phyloP scores from a whole-genome alignment of 208 protist genomes.

The Crithidia acanthocephali region DNA sequence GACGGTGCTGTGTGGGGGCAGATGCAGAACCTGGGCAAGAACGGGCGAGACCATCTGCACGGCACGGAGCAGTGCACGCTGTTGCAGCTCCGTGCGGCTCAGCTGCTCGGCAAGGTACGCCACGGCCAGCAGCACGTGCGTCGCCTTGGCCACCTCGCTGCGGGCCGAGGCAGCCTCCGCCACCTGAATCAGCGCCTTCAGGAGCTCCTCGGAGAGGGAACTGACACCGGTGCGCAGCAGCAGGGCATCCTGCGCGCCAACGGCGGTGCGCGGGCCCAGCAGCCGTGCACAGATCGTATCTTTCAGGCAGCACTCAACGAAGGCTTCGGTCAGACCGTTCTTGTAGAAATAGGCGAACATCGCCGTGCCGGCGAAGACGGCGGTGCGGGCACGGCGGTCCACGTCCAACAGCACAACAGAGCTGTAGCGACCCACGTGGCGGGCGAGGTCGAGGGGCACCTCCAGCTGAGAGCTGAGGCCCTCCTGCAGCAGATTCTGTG shows the following conservation, averaged over 20 bases:
- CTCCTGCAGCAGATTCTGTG: constrained; percentile 47
- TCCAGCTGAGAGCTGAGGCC: constrained; percentile 40
- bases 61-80: constrained; percentile 54
- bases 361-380: constrained; percentile 48
- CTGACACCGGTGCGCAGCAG: constrained; percentile 34
- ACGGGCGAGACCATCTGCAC: constrained; percentile 67
- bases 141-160: constrained; percentile 52
- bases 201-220: constrained; percentile 44
- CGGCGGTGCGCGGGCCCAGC: constrained; percentile 56
- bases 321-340: constrained; percentile 54
- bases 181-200: constrained; percentile 59
- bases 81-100: constrained; percentile 20
- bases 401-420: constrained; percentile 62
- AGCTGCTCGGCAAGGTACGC: constrained; percentile 40
- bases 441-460: constrained; percentile 65
- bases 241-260: constrained; percentile 39
- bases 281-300: constrained; percentile 60
- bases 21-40: constrained; percentile 62
- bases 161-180: constrained; percentile 58
- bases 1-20: constrained; percentile 40
- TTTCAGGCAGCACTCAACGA: constrained; percentile 72
- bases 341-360: constrained; percentile 79
- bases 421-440: constrained; percentile 60
- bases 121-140: constrained; percentile 59
- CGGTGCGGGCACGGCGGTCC: constrained; percentile 33